Evolutionary conservation across 2,329 filamentous ascomycete species (phyloP).

Genomic region (Exutisphaerella laricina): DNA sequence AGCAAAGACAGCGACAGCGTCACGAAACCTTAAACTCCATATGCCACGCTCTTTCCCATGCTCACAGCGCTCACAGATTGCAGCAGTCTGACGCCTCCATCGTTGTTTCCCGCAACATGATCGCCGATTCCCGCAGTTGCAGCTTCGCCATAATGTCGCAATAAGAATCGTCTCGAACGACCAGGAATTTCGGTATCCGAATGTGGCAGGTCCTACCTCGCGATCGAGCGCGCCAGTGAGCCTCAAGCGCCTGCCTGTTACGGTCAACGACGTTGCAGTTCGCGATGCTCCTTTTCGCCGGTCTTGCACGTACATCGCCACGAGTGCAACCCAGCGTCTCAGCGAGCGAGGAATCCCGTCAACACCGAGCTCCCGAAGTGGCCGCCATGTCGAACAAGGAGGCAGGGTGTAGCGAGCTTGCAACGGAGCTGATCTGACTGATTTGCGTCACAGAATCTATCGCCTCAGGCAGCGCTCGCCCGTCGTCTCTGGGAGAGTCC

Average conservation of each 20-base stretch:
- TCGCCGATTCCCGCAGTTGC: not conserved
- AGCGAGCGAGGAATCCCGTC: too few species aligned
- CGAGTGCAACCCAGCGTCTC: too few species aligned
- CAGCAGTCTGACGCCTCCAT: too few species aligned
- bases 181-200: not conserved
- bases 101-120: too few species aligned
- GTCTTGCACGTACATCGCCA: not conserved
- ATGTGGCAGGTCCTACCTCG: not conserved
- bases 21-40: not conserved
- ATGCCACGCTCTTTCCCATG: not conserved
- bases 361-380: too few species aligned
- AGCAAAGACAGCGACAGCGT: not conserved
- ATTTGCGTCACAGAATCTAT: constrained; percentile 20
- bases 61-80: not conserved
- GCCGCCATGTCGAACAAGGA: constrained; percentile 28
- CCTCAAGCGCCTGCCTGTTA: not conserved
- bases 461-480: constrained; percentile 14
- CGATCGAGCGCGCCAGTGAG: not conserved
- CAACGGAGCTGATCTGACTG: not conserved
- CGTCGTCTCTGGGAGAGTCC: constrained; percentile 6
- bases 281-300: not conserved
- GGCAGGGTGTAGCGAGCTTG: constrained; percentile 12
- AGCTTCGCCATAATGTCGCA: not conserved
- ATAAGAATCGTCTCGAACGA: too few species aligned
- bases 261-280: not conserved